Percentiles rank a stretch among this genome's conserved stretches.
Evolutionary conservation across 2,329 filamentous ascomycete species (phyloP).

Genomic region (Cordyceps javanica): DNA sequence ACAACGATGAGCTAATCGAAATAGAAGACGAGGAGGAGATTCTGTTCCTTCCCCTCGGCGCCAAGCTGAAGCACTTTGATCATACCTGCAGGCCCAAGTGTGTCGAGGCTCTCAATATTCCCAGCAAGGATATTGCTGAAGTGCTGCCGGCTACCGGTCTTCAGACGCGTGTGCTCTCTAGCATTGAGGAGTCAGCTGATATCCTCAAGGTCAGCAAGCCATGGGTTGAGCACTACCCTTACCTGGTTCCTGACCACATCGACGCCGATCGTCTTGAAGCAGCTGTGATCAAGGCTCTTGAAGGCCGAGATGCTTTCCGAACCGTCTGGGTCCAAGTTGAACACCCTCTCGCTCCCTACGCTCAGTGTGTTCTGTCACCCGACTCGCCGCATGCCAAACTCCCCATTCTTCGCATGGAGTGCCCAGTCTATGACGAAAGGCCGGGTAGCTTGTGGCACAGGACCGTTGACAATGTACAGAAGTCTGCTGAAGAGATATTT

Average conservation of each 20-base stretch:
- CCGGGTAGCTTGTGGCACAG: constrained; percentile 6
- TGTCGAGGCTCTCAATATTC: constrained; percentile 8
- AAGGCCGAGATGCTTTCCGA: constrained; percentile 14
- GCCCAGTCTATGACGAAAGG: constrained; percentile 1
- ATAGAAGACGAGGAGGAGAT: constrained; percentile 13
- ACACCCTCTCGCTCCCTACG: constrained; percentile 14
- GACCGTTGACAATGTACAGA: constrained; percentile 9
- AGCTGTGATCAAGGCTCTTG: constrained; percentile 10
- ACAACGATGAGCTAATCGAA: constrained; percentile 6
- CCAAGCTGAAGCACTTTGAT: constrained; percentile 12
- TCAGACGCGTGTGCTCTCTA: constrained; percentile 8
- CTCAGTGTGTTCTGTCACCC: constrained; percentile 13
- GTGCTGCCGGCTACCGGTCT: constrained; percentile 12
- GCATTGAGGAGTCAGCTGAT: constrained; percentile 7
- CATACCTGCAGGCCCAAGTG: constrained; percentile 10
- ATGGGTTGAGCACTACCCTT: constrained; percentile 13
- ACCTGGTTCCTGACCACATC: constrained; percentile 12
- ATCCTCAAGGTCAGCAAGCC: constrained; percentile 10
- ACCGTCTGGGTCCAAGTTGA: constrained; percentile 14
- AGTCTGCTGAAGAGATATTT: constrained; percentile 11
- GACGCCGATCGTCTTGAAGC: constrained; percentile 13
- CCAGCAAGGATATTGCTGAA: constrained; percentile 8
- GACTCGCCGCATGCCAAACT: constrained; percentile 2
- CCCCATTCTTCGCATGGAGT: constrained; percentile 5
- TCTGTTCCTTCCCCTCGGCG: constrained; percentile 2